These are phyloP conservation scores for Backusella parvicylindrica DNA, from an alignment of 192 early-diverging fungal species.

Conservation along the genomic window DNA sequence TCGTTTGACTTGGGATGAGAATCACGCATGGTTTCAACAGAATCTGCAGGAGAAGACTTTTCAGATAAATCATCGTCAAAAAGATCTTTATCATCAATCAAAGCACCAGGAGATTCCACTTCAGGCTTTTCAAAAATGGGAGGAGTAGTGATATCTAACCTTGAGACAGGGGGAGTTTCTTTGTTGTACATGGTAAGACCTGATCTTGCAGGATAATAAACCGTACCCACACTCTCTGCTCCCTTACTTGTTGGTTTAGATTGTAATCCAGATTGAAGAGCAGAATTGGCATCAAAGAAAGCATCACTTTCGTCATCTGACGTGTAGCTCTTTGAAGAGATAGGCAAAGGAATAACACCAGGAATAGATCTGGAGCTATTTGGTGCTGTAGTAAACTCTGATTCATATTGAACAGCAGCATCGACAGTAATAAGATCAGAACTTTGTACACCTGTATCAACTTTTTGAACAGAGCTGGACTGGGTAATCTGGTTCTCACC, in stretches of 20 bases:
- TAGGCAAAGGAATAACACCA: neutral
- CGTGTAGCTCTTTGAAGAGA: neutral
- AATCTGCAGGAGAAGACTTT: neutral
- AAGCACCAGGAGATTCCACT: neutral
- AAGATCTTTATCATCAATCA: neutral
- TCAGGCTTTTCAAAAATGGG: neutral
- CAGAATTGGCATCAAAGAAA: conserved; percentile 9
- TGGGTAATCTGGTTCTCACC: neutral
- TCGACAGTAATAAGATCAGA: neutral
- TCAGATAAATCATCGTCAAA: neutral
- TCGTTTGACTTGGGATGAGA: neutral
- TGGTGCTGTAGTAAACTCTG: neutral
- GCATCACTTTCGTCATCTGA: conserved; percentile 4
- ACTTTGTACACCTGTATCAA: conserved; percentile 3
- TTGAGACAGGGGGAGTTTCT: neutral
- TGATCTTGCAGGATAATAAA: neutral
- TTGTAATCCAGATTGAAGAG: neutral
- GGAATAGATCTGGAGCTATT: neutral
- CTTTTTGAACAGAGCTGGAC: neutral
- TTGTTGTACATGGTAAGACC: neutral
- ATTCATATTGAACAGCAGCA: conserved; percentile 1
- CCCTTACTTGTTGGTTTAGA: neutral
- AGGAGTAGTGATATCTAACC: neutral
- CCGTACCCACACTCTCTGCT: neutral
- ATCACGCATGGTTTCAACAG: neutral